Percentiles rank a stretch among this genome's conserved stretches.
Conservation (phyloP, 148 eudicot species). For the Polygonum maritimum region DNA sequence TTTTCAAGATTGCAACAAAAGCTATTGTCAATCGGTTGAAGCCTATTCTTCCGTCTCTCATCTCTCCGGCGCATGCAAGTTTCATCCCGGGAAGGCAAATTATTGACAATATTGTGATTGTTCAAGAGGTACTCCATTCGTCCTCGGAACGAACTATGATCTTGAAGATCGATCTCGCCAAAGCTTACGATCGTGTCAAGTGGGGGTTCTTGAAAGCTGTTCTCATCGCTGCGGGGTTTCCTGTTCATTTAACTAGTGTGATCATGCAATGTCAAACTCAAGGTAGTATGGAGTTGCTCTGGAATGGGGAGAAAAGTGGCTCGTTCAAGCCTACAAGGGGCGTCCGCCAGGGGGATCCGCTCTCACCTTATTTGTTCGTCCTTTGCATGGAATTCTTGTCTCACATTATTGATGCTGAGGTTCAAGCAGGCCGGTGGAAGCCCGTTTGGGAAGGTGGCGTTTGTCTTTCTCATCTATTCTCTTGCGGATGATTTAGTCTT, state of each 20-base stretch:
- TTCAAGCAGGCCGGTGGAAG: no score
- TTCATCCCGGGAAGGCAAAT: not conserved
- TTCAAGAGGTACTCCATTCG: not conserved
- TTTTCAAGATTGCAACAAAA: not conserved
- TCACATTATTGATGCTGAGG: no score
- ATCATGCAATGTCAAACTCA: not conserved
- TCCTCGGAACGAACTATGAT: not conserved
- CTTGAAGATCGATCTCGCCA: not conserved
- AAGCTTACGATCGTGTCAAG: not conserved
- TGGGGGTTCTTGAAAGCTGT: not conserved
- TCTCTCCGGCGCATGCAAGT: not conserved
- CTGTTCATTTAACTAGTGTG: not conserved
- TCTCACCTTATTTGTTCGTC: no score
- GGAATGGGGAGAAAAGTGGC: not conserved
- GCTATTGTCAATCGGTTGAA: not conserved
- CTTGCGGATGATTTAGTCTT: no score
- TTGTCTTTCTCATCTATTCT: no score
- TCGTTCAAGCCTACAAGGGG: not conserved
- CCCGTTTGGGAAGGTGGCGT: no score
- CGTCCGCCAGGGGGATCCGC: not conserved
- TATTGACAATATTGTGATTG: not conserved
- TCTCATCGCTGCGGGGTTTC: not conserved
- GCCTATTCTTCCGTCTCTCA: not conserved
- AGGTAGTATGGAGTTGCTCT: not conserved
- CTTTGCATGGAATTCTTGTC: no score